Evolutionary conservation across 805 yeast genomes (phyloP).

Genomic region (Middelhovenomyces tepae): DNA sequence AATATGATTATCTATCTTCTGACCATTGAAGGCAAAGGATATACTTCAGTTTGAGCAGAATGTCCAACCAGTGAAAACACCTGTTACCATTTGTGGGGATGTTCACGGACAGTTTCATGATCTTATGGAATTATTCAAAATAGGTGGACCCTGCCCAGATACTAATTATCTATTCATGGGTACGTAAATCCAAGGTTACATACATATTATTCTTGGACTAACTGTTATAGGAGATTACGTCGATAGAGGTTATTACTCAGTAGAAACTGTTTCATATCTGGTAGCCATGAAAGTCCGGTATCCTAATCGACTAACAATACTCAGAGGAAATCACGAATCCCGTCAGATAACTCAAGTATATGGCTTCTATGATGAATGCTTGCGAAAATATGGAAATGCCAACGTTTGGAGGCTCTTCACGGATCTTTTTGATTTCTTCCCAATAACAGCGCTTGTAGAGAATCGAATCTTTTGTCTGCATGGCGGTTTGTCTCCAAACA

Average conservation of each 20-base stretch:
- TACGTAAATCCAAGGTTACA: too few relatives aligned
- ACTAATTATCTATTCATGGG: constrained; percentile 83
- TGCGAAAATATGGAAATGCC: constrained; percentile 88
- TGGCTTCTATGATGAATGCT: constrained; percentile 94
- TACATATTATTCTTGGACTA: too few relatives aligned
- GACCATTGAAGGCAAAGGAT: constrained; percentile 83
- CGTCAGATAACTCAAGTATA: constrained; percentile 96
- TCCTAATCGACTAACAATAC: constrained; percentile 85
- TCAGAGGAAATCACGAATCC: constrained; percentile 93
- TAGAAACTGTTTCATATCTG: constrained; percentile 83
- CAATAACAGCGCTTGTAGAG: constrained; percentile 91
- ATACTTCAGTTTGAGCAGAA: constrained; percentile 86
- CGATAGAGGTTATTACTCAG: constrained; percentile 82
- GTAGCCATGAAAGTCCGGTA: constrained; percentile 93
- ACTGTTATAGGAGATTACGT: constrained; percentile 90
- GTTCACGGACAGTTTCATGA: constrained; percentile 97
- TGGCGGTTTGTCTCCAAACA: constrained; percentile 97
- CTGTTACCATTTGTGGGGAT: constrained; percentile 96
- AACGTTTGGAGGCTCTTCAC: constrained; percentile 92
- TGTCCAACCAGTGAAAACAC: constrained; percentile 91
- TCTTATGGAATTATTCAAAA: constrained; percentile 86
- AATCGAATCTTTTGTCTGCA: constrained; percentile 88
- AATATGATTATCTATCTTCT: too few relatives aligned
- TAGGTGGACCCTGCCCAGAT: constrained; percentile 93
- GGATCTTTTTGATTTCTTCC: constrained; percentile 89